phyloP scores from a whole-genome alignment of 2,329 filamentous ascomycete genomes.

The Delphinella strobiligena region DNA sequence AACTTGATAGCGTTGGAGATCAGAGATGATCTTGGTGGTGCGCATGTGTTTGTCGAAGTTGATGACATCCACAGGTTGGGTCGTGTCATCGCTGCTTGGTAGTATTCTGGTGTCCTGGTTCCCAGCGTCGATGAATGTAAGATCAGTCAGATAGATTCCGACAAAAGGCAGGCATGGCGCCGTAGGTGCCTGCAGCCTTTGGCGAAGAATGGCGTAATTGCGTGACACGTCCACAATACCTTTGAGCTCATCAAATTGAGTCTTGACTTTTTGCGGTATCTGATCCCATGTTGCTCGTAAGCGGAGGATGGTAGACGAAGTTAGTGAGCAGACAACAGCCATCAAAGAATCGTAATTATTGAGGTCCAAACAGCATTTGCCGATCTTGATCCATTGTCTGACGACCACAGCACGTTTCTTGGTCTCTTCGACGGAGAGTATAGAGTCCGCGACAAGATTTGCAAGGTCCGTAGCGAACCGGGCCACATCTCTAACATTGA shows the following conservation, averaged over 20 bases:
- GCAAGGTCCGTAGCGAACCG: conserved; percentile 83
- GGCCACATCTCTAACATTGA: conserved; percentile 91
- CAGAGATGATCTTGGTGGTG: conserved; percentile 89
- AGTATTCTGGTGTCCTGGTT: conserved; percentile 78
- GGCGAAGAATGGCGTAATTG: conserved; percentile 80
- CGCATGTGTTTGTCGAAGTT: conserved; percentile 97
- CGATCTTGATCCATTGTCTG: conserved; percentile 98
- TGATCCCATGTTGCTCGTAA: conserved; percentile 86
- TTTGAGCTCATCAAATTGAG: conserved; percentile 65
- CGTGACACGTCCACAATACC: conserved; percentile 78
- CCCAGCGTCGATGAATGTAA: conserved; percentile 91
- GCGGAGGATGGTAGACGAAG: conserved; percentile 80
- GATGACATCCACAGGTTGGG: conserved; percentile 62
- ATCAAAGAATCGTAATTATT: conserved; percentile 95
- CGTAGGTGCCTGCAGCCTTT: conserved; percentile 64
- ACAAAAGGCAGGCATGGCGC: conserved; percentile 91
- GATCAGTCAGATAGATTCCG: conserved; percentile 89
- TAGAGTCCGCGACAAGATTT: conserved; percentile 85
- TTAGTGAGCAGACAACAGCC: conserved; percentile 91
- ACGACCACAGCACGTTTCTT: conserved; percentile 86
- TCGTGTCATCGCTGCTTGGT: conserved; percentile 45
- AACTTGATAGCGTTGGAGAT: conserved; percentile 91
- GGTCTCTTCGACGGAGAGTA: conserved; percentile 74
- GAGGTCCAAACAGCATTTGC: conserved; percentile 71
- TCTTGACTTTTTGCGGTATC: conserved; percentile 72